Evolutionary conservation across 2,329 filamentous ascomycete species (phyloP), one percentile per base, ranked within the genome.

Genomic region (Stagonosporopsis vannaccii): DNA sequence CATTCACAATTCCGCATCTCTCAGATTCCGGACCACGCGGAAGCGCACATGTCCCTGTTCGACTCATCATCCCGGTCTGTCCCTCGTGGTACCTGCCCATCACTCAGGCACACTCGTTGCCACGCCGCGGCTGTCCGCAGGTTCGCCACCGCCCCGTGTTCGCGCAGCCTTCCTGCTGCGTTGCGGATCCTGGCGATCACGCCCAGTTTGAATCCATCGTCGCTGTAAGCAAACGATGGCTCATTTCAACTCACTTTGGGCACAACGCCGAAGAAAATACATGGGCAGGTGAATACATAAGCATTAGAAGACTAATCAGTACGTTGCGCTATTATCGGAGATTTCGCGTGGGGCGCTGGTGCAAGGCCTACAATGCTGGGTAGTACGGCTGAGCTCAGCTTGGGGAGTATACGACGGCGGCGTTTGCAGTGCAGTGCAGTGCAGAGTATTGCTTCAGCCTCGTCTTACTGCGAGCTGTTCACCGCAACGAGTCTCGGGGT

Each of bases 51-150:
- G 25, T 48, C 25, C 30, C 30, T 22, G 33, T 32, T 43, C 40
- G 46, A 41, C 8, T 32, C 40, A 25, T 11, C 19, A 43, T 51
- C 53, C 53, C 32, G 46, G 47, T 23, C 26, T 15, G 7, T 46
- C 6, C 37, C 43, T 51, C 42, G 36, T 40, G 42, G 48, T 56
- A 39, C 53, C 53, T 56, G 53, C 37, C 47, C 47, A 56, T 56
- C 53, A 43, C 36, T 20, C 47, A 51, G 52, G 40, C 22, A 56
- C 49, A n/a, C 30, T 19, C 11, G 11, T 42, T 42, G 53, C 53
- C 42, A 30, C 42, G 36, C 42, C 53, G 42, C 53, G 53, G 53
- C 47, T 44, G 45, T n/a, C 17, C 7, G 9, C 32, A 36, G 13
- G 17, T 42, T 46, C 19, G 41, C 52, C 37, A 42, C 42, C 35